Evolutionary conservation across 768 basidiomycete genomes (phyloP).

Genomic region (Phaffia tasmanica): DNA sequence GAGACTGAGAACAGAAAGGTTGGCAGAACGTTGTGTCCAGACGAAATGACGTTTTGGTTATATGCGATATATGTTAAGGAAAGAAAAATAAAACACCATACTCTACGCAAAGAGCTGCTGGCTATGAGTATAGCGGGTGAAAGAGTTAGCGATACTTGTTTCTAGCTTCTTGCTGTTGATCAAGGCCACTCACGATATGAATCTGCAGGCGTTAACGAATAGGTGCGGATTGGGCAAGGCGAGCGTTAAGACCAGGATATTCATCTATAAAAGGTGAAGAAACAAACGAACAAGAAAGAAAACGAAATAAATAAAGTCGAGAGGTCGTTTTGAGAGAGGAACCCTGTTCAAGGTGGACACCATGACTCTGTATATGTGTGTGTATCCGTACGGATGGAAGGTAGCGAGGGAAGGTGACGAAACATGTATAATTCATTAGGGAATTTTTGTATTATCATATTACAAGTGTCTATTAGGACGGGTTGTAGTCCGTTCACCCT

Average conservation of each 20-base stretch:
- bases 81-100: not conserved
- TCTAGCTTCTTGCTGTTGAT: not conserved
- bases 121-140: conserved; percentile 29
- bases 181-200: conserved; percentile 44
- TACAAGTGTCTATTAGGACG: too few species aligned
- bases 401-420: not conserved
- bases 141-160: not conserved
- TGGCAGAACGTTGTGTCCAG: not conserved
- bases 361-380: not conserved
- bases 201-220: conserved; percentile 37
- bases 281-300: conserved; percentile 48
- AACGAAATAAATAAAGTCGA: conserved; percentile 57
- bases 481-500: not conserved
- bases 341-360: conserved; percentile 38
- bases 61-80: not conserved
- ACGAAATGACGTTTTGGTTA: too few species aligned
- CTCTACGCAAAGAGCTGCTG: conserved; percentile 59
- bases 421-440: not conserved
- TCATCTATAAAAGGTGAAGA: not conserved
- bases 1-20: conserved; percentile 31
- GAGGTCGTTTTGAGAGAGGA: conserved; percentile 49
- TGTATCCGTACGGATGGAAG: not conserved
- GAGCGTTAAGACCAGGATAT: not conserved
- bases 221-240: not conserved
- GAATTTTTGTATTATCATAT: not conserved